Evolutionary conservation across 192 early-diverging fungal genomes (phyloP), one percentile per base, ranked within the genome.

Genomic region (Obelidium mucronatum): DNA sequence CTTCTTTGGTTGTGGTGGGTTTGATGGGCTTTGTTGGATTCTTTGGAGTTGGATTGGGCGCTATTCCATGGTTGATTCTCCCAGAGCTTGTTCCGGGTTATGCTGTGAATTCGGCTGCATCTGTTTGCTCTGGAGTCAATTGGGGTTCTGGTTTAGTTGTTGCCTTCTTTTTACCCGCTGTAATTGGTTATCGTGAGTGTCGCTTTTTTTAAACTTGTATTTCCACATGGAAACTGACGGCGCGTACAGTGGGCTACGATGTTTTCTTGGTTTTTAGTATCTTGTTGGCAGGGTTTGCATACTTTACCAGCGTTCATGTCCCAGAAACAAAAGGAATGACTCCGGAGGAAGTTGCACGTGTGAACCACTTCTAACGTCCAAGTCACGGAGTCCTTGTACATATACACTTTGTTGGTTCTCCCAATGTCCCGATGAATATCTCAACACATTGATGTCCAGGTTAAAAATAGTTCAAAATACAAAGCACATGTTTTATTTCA

Each of bases 61-160:
- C 93, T n/a, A 93, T 97, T 63, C 93, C 96, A 1, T 97, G 93
- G 93, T 79, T 94, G 33, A 84, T 93, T 36, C 83, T 91, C 0
- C 90, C 92, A 22, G 94, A 95, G 71, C 84, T 94, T 67, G 81
- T 91, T 15, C 94, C 95, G 1, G 85, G 88, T 4, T 92, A 92
- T 68, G 93, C 92, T 0, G 85, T 92, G 42, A 90, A 92, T 0
- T 78, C 92, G 13, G 89, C 92, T 35, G 89, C 90, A 0, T 86
- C 91, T 4, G 77, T 94, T 22, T 91, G 93, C 39, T 94, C 91
- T 2, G 86, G 84, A 3, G 81, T 92, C 15, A 94, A 95, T 76
- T 96, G 94, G 89, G 78, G 77, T 26, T 88, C 83, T 24, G 85
- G 85, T 13, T 90, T 90, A 76, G 72, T 87, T 33, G 81, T 92